A percentile compares a stretch with the other conserved stretches of the same genome.
Evolutionary conservation across 2,329 filamentous ascomycete genomes (phyloP).

Genomic region (Sclerotinia nivalis): DNA sequence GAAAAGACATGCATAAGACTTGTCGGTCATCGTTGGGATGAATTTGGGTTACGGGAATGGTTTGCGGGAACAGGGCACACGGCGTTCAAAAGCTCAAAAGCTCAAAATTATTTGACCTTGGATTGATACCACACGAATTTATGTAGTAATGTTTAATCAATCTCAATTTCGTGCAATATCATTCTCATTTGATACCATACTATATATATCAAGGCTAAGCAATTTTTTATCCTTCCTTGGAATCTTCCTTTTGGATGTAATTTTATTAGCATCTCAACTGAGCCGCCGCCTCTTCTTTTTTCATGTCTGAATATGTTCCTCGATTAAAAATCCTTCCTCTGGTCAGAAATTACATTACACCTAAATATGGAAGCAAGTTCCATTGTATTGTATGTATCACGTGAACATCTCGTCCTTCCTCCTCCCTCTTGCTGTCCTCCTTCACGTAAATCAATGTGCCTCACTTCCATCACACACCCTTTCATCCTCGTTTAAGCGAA

Average conservation of each 20-base stretch:
- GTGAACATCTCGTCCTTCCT: background rate
- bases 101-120: slow-evolving; percentile 1
- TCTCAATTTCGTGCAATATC: background rate
- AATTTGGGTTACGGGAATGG: background rate
- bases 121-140: background rate
- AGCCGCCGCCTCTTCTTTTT: background rate
- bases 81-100: slow-evolving; percentile 14
- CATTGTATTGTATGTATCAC: background rate
- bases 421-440: no score
- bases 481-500: background rate
- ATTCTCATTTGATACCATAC: background rate
- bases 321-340: background rate
- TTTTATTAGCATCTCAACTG: background rate
- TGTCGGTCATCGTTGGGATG: background rate
- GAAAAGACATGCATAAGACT: background rate
- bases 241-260: background rate
- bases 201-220: background rate
- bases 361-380: background rate
- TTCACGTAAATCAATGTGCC: background rate
- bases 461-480: background rate
- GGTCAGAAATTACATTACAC: background rate
- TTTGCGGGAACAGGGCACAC: background rate
- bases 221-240: background rate
- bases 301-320: background rate
- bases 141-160: slow-evolving; percentile 9